Base-by-base conservation (phyloP, 495 filamentous ascomycete species). In the Beverwykella pulmonaria region DNA sequence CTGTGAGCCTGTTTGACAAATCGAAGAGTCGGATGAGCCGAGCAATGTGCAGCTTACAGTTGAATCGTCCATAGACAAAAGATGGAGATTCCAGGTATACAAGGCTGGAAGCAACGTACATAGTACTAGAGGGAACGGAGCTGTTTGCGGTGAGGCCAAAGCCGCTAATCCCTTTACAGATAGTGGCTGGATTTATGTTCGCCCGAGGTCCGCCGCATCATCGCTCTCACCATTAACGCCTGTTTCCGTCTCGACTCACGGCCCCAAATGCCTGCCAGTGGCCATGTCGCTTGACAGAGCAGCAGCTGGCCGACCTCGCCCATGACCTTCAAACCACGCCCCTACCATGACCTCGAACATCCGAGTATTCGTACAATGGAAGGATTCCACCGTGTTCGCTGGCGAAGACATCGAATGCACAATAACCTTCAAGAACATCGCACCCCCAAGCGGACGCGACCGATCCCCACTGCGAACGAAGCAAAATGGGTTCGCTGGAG, bases 381-480 rank as follows among this genome's bases (percentile, higher is more conserved):
- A 89, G 75, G 91, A 90, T 72, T 86, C 88, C 76, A 92, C 88
- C 49, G 92, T 98, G 67, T 98, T 97, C 77, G 91, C 95, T 30
- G 95, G 95, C 67, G 94, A 98, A 79, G 87, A 92, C 70, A 82
- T 98, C 71, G 89, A 93, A 78, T 97, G 94, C 78, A 92, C 86
- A 55, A 97, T 98, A 71, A 97, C 91, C 46, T 98, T 98, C 79
- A 93, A 90, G 78, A 98, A 98, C 74, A 84, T 92, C 63, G 85
- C 90, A 23, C 75, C 80, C 71, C 71, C 74, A 20, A 67, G 72
- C 34, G 73, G 77, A 71, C 56, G 70, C 65, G 65, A 79, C 74
- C 48, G 78, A 75, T 72, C 82, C 79, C 69, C 75, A 41, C 27
- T 65, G 12, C 59, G 64, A 48, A 46, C 69, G 29, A 71, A 70